Conservation (phyloP, 2,329 filamentous ascomycete species). For the Scytalidium sp. region DNA sequence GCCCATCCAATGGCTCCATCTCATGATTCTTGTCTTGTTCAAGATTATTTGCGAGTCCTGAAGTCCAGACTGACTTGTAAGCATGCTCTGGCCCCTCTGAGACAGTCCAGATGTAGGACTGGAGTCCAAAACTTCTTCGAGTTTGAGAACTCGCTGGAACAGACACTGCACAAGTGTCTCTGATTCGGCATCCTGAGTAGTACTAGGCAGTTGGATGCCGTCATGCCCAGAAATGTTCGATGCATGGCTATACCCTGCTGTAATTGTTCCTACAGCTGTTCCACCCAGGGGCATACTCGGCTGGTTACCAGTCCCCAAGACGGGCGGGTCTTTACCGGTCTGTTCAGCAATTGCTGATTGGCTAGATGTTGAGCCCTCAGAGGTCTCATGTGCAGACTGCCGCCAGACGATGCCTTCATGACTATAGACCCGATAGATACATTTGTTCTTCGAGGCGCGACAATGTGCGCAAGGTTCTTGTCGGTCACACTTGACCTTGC, state of each 20-base stretch:
- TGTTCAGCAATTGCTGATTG: not conserved
- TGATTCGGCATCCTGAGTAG: too few species aligned
- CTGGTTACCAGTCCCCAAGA: not conserved
- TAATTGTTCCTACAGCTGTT: not conserved
- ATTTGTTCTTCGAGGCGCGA: conserved; percentile 24
- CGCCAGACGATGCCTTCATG: conserved; percentile 2
- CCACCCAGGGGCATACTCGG: too few species aligned
- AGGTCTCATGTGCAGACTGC: not conserved
- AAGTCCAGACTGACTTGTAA: conserved; percentile 19
- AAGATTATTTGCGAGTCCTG: conserved; percentile 28
- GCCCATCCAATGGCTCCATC: conserved; percentile 31
- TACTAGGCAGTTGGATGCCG: not conserved
- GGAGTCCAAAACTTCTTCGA: conserved; percentile 15
- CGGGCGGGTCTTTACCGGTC: not conserved
- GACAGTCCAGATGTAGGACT: conserved; percentile 10
- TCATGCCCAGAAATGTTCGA: not conserved
- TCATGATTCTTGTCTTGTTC: conserved; percentile 33
- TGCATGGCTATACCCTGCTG: not conserved
- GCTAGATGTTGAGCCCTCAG: not conserved
- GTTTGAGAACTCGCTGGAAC: conserved; percentile 15
- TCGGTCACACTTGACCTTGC: conserved; percentile 40
- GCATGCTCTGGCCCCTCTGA: conserved; percentile 19
- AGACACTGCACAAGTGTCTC: conserved; percentile 14
- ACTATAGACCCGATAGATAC: conserved; percentile 23
- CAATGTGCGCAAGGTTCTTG: conserved; percentile 34